Evolutionary conservation across 108 stramenopile genomes (phyloP).

Genomic region (Fragilaria crotonensis): DNA sequence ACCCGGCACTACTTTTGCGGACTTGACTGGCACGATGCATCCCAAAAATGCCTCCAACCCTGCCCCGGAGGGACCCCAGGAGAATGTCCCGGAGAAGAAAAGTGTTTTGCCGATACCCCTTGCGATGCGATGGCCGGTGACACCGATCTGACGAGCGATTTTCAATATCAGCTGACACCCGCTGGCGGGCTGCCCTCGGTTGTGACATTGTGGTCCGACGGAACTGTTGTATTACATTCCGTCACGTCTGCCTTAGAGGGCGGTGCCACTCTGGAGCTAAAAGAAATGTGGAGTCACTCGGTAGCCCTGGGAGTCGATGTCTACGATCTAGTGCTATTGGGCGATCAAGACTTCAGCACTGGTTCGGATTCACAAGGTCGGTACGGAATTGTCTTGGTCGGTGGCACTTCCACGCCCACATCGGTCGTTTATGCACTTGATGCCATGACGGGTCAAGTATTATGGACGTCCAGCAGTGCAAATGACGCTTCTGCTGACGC

Average conservation of each 20-base stretch:
- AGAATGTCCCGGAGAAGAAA: slow-evolving; percentile 68
- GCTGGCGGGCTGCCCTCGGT: slow-evolving; percentile 65
- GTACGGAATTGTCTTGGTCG: slow-evolving; percentile 36
- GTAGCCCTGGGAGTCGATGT: background rate
- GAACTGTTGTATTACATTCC: slow-evolving; percentile 49
- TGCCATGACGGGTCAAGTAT: slow-evolving; percentile 43
- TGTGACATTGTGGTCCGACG: slow-evolving; percentile 72
- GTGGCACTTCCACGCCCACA: slow-evolving; percentile 16
- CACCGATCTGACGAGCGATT: background rate
- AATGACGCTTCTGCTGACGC: slow-evolving; percentile 20
- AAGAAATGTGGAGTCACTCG: slow-evolving; percentile 21
- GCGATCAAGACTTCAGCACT: slow-evolving; percentile 18
- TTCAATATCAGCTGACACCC: slow-evolving; percentile 39
- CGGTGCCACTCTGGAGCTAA: slow-evolving; percentile 11
- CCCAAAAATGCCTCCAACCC: slow-evolving; percentile 48
- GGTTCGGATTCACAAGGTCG: slow-evolving; percentile 9
- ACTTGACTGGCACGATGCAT: slow-evolving; percentile 78
- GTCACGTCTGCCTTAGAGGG: slow-evolving; percentile 19
- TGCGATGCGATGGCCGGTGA: slow-evolving; percentile 40
- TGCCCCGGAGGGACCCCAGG: slow-evolving; percentile 53
- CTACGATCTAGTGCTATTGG: slow-evolving; percentile 19
- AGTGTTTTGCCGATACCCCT: slow-evolving; percentile 79
- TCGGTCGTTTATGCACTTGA: slow-evolving; percentile 53
- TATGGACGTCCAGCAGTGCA: slow-evolving; percentile 35
- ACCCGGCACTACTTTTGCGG: slow-evolving; percentile 79